Evolutionary conservation across 306 rosid species (phyloP).

Genomic region (Glycine latifolia): DNA sequence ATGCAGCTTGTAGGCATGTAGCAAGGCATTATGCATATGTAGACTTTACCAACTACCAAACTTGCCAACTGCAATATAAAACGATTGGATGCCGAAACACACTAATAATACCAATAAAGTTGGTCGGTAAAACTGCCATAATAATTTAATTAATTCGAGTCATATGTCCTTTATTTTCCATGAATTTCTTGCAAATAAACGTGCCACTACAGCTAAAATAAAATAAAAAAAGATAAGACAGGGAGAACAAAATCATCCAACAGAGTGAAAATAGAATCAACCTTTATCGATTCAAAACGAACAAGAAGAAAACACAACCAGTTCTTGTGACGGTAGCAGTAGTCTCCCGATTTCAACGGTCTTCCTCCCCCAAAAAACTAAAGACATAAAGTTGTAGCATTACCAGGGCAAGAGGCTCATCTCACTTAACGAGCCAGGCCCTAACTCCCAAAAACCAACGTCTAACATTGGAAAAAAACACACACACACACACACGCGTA

Average conservation of each 20-base stretch:
- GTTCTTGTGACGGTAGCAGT: conserved; percentile 2
- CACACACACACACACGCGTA: neutral
- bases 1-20: neutral
- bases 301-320: conserved; percentile 13
- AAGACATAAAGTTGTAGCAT: conserved; percentile 1
- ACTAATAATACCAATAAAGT: neutral
- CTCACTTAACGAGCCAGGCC: neutral
- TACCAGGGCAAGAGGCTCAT: neutral
- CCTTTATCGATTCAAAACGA: conserved; percentile 19
- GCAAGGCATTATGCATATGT: conserved; percentile 19
- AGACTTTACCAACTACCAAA: neutral
- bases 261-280: neutral
- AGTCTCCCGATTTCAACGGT: conserved; percentile 1
- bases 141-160: neutral
- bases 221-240: no score
- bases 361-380: conserved; percentile 8
- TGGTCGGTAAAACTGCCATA: neutral
- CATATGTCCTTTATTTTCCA: neutral
- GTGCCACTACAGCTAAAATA: no score
- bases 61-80: neutral
- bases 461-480: neutral
- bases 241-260: neutral
- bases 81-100: neutral
- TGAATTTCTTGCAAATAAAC: neutral
- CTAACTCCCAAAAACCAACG: no score